These are phyloP conservation scores for Balakata baccata DNA, from an alignment of 345 rosid genomes.

Conservation along the genomic window DNA sequence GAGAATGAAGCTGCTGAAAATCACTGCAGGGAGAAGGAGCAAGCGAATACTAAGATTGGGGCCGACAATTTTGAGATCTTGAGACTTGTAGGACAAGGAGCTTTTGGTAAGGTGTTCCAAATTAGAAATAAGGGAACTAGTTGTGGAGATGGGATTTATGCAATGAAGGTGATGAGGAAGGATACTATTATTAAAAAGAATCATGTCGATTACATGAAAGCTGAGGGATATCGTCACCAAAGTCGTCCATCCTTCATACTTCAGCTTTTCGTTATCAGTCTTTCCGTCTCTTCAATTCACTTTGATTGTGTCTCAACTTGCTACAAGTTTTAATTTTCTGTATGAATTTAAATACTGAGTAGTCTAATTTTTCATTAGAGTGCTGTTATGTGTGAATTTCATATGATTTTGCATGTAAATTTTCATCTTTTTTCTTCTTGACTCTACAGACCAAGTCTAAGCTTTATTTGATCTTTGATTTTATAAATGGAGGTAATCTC, in stretches of 20 bases:
- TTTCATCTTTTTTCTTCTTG: not conserved
- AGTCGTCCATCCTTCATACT: slow-evolving; percentile 67
- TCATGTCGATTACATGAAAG: slow-evolving; percentile 74
- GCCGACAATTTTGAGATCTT: slow-evolving; percentile 59
- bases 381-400: not conserved
- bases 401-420: not conserved
- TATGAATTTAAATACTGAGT: too few species aligned
- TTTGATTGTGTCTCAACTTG: not conserved
- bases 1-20: slow-evolving; percentile 6
- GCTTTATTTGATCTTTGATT: slow-evolving; percentile 70
- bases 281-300: not conserved
- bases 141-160: slow-evolving; percentile 51
- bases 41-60: slow-evolving; percentile 34
- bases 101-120: slow-evolving; percentile 68
- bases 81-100: slow-evolving; percentile 66
- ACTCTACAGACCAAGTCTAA: slow-evolving; percentile 60
- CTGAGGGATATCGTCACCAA: slow-evolving; percentile 74
- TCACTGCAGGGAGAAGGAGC: not conserved
- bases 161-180: slow-evolving; percentile 79
- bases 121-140: slow-evolving; percentile 41
- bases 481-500: slow-evolving; percentile 72
- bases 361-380: too few species aligned
- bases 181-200: slow-evolving; percentile 60
- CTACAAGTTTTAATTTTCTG: too few species aligned
- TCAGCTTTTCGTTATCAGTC: slow-evolving; percentile 64